Conservation (phyloP, 768 basidiomycete genomes). For the Pleurotus cornucopiae region DNA sequence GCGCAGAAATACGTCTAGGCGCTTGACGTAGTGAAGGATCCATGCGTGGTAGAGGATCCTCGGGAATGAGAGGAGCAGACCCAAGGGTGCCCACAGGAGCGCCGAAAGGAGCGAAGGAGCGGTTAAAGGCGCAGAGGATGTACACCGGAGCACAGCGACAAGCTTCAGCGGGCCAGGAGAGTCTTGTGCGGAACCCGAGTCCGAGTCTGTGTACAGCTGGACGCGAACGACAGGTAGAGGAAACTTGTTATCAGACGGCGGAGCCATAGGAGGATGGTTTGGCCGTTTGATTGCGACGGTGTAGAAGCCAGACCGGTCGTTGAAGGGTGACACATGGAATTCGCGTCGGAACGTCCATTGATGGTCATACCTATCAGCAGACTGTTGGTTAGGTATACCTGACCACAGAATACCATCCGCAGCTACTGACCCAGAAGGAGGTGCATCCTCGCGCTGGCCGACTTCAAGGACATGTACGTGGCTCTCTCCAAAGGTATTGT, state of each 20-base stretch:
- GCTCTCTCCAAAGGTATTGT: constrained; percentile 73
- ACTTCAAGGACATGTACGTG: constrained; percentile 55
- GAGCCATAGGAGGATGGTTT: constrained; percentile 26
- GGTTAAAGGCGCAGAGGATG: constrained; percentile 33
- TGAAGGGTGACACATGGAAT: constrained; percentile 79
- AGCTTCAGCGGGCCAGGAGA: constrained; percentile 42
- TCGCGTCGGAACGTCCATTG: constrained; percentile 64
- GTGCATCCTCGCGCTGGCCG: constrained; percentile 39
- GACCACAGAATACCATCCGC: background rate
- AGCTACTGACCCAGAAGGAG: constrained; percentile 26
- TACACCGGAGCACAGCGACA: constrained; percentile 42
- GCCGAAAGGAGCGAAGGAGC: constrained; percentile 30
- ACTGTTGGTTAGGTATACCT: background rate
- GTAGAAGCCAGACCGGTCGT: constrained; percentile 66
- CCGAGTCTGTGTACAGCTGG: constrained; percentile 28
- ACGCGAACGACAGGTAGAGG: constrained; percentile 37
- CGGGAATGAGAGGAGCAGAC: constrained; percentile 48
- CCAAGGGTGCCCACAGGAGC: constrained; percentile 43
- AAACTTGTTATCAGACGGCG: constrained; percentile 2
- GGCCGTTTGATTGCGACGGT: constrained; percentile 50
- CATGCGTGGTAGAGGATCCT: constrained; percentile 63
- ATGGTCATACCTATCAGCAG: constrained; percentile 38
- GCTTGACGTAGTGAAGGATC: constrained; percentile 55
- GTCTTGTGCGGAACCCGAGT: background rate
- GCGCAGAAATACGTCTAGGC: constrained; percentile 50